Conservation (phyloP, 2,329 filamentous ascomycete genomes). For the Ophiostoma triangulosporum region DNA sequence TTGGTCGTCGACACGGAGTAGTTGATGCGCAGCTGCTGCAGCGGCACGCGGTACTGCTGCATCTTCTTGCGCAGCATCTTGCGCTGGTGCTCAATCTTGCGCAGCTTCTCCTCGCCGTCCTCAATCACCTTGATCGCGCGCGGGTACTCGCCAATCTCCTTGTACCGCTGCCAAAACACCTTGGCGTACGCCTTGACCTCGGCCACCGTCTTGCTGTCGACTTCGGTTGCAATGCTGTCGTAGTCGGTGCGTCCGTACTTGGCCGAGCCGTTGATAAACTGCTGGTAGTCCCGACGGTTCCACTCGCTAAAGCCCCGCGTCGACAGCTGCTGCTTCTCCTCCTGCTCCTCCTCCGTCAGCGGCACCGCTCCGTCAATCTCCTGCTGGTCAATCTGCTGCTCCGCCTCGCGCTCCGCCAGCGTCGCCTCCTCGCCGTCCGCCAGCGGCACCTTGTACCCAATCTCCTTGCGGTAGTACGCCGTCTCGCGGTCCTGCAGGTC, state of each 20-base stretch:
- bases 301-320: conserved; percentile 81
- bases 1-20: conserved; percentile 98
- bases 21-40: conserved; percentile 97
- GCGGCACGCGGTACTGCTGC: conserved; percentile 86
- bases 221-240: conserved; percentile 70
- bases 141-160: conserved; percentile 74
- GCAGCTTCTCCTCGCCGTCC: conserved; percentile 78
- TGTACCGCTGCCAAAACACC: conserved; percentile 92
- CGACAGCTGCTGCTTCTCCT: conserved; percentile 71
- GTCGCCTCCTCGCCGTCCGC: conserved; percentile 74
- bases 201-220: conserved; percentile 74
- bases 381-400: conserved; percentile 74
- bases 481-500: conserved; percentile 95
- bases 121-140: conserved; percentile 87
- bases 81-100: conserved; percentile 81
- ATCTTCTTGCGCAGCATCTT: conserved; percentile 94
- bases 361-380: conserved; percentile 87
- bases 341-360: conserved; percentile 77
- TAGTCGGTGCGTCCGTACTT: conserved; percentile 84
- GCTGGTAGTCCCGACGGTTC: conserved; percentile 96
- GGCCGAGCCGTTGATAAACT: conserved; percentile 90
- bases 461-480: conserved; percentile 89
- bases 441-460: conserved; percentile 87
- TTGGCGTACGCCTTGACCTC: conserved; percentile 88
- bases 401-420: conserved; percentile 70